Evolutionary conservation across 2,329 filamentous ascomycete species (phyloP), one percentile per base, ranked within the genome.

Genomic region (Capronia epimyces): DNA sequence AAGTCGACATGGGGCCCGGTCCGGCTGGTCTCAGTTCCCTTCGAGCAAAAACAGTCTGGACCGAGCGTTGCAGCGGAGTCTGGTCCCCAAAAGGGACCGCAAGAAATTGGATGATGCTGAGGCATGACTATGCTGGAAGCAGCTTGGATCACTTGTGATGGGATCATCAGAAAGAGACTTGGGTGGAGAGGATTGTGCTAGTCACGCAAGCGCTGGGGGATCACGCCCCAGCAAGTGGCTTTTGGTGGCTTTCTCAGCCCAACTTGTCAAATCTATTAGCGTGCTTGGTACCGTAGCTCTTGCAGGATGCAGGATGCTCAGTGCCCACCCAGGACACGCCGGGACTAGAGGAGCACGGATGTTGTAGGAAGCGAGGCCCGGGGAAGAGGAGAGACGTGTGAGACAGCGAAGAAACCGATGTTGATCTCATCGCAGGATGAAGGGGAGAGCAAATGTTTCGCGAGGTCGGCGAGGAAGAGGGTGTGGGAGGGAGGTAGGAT

Each of bases 51-150:
- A 43, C 36, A 29, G 49, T 55, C 53, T 55, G 53, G 53, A 49
- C 53, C 53, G 46, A 53, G 53, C 32, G 53, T 43, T 50, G 50
- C 44, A 50, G 31, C 41, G 55, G 45, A 57, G 47, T 54, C 47
- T 54, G 34, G 37, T 46, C 41, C 47, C 48, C 27, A 55, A 55
- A 52, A 21, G 49, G 55, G 52, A 55, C 45, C 42, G 29, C 52
- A 36, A 57, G 55, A 57, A 51, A 57, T 57, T 57, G 46, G 51
- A 57, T 20, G 34, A 18, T 55, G 37, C 43, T 54, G 48, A 57
- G 40, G 51, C 44, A 46, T 15, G 36, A 40, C 55, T 49, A 52
- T 47, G 46, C 52, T 53, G 42, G 29, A 52, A 44, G 36, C 9
- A 43, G 55, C 20, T 41, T 52, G 46, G 53, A 12, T 39, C 27